Conservation (phyloP, 768 basidiomycete genomes). For the Strobilomyces echinocephalus region DNA sequence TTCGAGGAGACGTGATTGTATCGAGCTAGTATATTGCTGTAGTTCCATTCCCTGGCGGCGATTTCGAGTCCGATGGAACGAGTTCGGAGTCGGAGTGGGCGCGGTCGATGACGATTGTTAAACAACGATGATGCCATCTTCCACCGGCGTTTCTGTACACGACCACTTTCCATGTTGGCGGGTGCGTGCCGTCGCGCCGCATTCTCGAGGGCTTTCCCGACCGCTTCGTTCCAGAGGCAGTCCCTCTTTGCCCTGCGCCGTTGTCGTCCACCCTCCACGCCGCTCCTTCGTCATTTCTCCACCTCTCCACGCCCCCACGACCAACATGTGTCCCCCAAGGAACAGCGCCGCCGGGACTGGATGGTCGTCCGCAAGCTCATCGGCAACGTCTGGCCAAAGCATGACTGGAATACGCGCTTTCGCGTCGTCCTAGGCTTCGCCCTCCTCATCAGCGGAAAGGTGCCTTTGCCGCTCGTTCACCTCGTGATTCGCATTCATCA, state of each 20-base stretch:
- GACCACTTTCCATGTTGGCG: conserved; percentile 19
- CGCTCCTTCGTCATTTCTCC: conserved; percentile 9
- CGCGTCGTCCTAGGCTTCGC: conserved; percentile 81
- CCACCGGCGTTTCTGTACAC: not conserved
- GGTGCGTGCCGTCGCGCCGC: conserved; percentile 22
- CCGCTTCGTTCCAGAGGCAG: conserved; percentile 1
- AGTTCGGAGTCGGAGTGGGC: not conserved
- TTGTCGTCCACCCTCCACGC: not conserved
- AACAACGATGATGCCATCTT: no score
- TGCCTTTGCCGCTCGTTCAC: conserved; percentile 28
- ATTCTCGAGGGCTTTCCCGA: conserved; percentile 4
- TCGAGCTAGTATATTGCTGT: not conserved
- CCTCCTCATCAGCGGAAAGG: conserved; percentile 82
- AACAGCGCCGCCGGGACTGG: conserved; percentile 81
- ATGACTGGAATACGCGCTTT: conserved; percentile 75
- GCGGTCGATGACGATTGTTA: not conserved
- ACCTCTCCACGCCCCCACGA: conserved; percentile 14
- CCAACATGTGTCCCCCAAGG: conserved; percentile 23
- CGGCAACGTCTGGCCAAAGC: conserved; percentile 87
- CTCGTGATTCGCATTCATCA: not conserved
- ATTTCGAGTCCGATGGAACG: not conserved
- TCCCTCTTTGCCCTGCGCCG: conserved; percentile 6
- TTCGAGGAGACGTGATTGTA: not conserved
- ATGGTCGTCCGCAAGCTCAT: conserved; percentile 76
- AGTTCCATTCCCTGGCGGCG: not conserved